Conservation (phyloP, 2,329 filamentous ascomycete species). For the Alternaria consortialis region DNA sequence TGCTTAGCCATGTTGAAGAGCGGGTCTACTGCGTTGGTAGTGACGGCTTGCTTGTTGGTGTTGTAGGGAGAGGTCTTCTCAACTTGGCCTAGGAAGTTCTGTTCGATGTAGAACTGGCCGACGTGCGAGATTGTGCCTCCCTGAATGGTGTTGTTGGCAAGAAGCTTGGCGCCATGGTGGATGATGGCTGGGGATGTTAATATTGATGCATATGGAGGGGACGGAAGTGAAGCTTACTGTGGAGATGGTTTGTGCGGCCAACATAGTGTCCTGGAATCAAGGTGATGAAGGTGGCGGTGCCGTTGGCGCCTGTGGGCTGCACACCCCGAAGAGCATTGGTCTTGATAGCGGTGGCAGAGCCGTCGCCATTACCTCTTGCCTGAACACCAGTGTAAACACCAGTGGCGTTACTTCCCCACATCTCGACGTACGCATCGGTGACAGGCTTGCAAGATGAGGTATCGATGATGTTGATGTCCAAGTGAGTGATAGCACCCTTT, state of each 20-base stretch:
- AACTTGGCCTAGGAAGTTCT: slow-evolving; percentile 63
- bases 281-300: slow-evolving; percentile 60
- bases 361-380: slow-evolving; percentile 45
- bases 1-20: slow-evolving; percentile 60
- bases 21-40: slow-evolving; percentile 61
- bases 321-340: slow-evolving; percentile 59
- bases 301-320: slow-evolving; percentile 57
- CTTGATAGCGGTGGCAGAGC: slow-evolving; percentile 34
- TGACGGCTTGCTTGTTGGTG: slow-evolving; percentile 55
- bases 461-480: slow-evolving; percentile 65
- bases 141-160: slow-evolving; percentile 61
- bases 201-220: not conserved
- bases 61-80: slow-evolving; percentile 58
- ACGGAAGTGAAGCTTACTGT: slow-evolving; percentile 32
- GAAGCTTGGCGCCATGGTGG: slow-evolving; percentile 51
- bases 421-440: slow-evolving; percentile 60
- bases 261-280: slow-evolving; percentile 57
- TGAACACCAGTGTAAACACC: slow-evolving; percentile 60
- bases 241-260: slow-evolving; percentile 44
- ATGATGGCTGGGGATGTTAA: slow-evolving; percentile 39
- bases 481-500: slow-evolving; percentile 58
- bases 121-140: slow-evolving; percentile 65
- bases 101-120: slow-evolving; percentile 72
- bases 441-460: slow-evolving; percentile 62
- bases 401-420: slow-evolving; percentile 55